Evolutionary conservation across 2,329 filamentous ascomycete genomes (phyloP).

Genomic region (Fusarium sp.): DNA sequence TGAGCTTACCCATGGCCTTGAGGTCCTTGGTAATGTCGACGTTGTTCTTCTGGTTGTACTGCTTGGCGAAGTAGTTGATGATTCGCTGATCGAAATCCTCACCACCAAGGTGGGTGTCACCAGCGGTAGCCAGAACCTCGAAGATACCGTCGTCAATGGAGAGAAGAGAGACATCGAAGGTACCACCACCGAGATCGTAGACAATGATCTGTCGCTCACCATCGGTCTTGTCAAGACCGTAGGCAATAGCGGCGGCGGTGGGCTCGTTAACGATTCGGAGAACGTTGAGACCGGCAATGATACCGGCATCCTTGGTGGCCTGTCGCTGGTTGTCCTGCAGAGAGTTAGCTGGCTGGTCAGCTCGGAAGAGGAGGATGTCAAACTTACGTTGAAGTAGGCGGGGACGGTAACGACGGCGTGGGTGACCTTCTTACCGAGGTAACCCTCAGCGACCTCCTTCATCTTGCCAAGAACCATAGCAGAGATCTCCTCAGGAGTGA

Average conservation of each 20-base stretch:
- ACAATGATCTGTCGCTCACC: conserved; percentile 90
- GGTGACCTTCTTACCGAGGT: conserved; percentile 84
- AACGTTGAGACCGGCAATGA: conserved; percentile 92
- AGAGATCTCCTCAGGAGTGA: conserved; percentile 84
- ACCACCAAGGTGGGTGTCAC: conserved; percentile 98
- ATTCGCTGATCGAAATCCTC: conserved; percentile 99
- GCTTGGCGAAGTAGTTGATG: conserved; percentile 96
- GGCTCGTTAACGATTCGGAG: conserved; percentile 98
- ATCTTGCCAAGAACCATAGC: conserved; percentile 87
- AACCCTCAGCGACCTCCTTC: conserved; percentile 84
- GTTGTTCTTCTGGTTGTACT: conserved; percentile 97
- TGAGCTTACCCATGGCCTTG: conserved; percentile 99
- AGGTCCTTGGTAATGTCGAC: conserved; percentile 94
- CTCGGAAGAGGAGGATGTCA: neutral
- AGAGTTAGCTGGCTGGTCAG: conserved; percentile 37
- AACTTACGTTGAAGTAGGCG: conserved; percentile 87
- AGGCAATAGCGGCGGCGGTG: conserved; percentile 94
- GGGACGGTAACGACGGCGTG: conserved; percentile 94
- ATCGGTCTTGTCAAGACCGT: conserved; percentile 89
- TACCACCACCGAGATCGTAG: conserved; percentile 94
- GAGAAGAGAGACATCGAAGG: conserved; percentile 93
- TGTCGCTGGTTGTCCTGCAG: conserved; percentile 87
- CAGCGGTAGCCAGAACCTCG: conserved; percentile 92
- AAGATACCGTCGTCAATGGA: conserved; percentile 94
- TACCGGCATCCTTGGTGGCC: conserved; percentile 94